phyloP scores from a whole-genome alignment of 768 basidiomycete genomes.

The Agaricus bisporus region DNA sequence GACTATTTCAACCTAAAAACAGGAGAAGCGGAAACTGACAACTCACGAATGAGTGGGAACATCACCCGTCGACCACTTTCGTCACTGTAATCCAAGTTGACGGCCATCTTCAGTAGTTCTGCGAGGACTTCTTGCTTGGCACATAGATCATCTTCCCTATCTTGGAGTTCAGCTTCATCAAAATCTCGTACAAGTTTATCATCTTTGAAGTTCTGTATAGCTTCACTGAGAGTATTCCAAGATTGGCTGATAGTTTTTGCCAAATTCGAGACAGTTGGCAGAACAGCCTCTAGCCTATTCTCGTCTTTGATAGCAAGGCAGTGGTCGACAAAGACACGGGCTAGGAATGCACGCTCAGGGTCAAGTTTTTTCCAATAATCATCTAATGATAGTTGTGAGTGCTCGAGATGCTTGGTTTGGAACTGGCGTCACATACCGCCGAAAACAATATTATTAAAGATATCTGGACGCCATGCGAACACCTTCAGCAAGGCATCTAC shows the following conservation, averaged over 20 bases:
- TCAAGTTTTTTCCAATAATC: slow-evolving; percentile 65
- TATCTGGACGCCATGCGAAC: slow-evolving; percentile 57
- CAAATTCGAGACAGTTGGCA: slow-evolving; percentile 82
- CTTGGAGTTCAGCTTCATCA: slow-evolving; percentile 28
- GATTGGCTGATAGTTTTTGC: slow-evolving; percentile 68
- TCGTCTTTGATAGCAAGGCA: slow-evolving; percentile 60
- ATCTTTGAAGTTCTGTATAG: slow-evolving; percentile 17
- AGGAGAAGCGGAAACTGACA: not conserved
- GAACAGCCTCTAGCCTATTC: slow-evolving; percentile 52
- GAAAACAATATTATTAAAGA: slow-evolving; percentile 67
- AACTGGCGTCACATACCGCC: slow-evolving; percentile 39
- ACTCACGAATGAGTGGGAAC: slow-evolving; percentile 79
- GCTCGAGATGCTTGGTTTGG: not conserved
- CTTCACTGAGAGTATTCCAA: slow-evolving; percentile 48
- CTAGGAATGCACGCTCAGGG: slow-evolving; percentile 75
- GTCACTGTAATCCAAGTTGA: slow-evolving; percentile 84
- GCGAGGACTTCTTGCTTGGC: slow-evolving; percentile 65
- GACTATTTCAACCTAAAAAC: not conserved
- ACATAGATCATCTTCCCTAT: slow-evolving; percentile 40
- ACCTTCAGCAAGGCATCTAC: slow-evolving; percentile 71
- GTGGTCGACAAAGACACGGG: slow-evolving; percentile 77
- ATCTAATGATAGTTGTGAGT: slow-evolving; percentile 34
- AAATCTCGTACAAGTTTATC: slow-evolving; percentile 18
- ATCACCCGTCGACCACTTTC: slow-evolving; percentile 87
- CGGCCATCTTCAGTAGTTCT: slow-evolving; percentile 75